phyloP scores from a whole-genome alignment of 306 rosid genomes.

The Begonia peltatifolia region DNA sequence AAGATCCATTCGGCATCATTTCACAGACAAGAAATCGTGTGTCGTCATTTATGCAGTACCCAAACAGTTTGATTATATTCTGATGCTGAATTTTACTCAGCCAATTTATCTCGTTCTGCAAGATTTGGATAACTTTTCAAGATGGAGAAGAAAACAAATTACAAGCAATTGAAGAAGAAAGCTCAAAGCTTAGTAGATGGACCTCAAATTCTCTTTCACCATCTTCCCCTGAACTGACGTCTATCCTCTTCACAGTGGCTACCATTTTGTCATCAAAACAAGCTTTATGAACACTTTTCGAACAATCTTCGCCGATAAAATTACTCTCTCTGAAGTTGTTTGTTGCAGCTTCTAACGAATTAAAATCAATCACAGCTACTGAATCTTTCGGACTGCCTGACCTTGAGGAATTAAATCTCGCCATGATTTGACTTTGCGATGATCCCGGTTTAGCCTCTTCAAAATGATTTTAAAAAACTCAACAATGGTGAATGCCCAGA shows the following conservation, averaged over 20 bases:
- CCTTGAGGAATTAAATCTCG: slow-evolving; percentile 40
- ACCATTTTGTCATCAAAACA: slow-evolving; percentile 46
- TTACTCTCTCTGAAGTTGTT: slow-evolving; percentile 47
- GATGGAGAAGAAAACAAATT: slow-evolving; percentile 10
- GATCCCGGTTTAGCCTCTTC: slow-evolving; percentile 41
- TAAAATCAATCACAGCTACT: slow-evolving; percentile 51
- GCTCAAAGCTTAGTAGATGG: slow-evolving; percentile 2
- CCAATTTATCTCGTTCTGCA: slow-evolving; percentile 83
- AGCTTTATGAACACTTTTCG: slow-evolving; percentile 50
- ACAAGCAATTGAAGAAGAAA: slow-evolving; percentile 2
- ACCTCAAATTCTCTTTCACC: slow-evolving; percentile 72
- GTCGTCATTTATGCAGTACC: slow-evolving; percentile 55
- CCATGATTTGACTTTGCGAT: slow-evolving; percentile 22
- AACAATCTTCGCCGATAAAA: slow-evolving; percentile 40
- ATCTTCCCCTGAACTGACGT: slow-evolving; percentile 17
- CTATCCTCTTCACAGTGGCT: slow-evolving; percentile 59
- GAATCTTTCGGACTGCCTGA: slow-evolving; percentile 36
- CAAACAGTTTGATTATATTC: slow-evolving; percentile 66
- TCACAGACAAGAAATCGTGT: slow-evolving; percentile 82
- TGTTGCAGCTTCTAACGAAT: slow-evolving; percentile 60
- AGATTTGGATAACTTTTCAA: slow-evolving; percentile 5
- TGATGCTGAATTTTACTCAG: slow-evolving; percentile 70
- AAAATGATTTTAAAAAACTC: slow-evolving; percentile 1
- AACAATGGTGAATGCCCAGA: background rate
- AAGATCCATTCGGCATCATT: slow-evolving; percentile 60